Evolutionary conservation across 2,329 filamentous ascomycete genomes (phyloP).

Genomic region (Aspergillus tubingensis): DNA sequence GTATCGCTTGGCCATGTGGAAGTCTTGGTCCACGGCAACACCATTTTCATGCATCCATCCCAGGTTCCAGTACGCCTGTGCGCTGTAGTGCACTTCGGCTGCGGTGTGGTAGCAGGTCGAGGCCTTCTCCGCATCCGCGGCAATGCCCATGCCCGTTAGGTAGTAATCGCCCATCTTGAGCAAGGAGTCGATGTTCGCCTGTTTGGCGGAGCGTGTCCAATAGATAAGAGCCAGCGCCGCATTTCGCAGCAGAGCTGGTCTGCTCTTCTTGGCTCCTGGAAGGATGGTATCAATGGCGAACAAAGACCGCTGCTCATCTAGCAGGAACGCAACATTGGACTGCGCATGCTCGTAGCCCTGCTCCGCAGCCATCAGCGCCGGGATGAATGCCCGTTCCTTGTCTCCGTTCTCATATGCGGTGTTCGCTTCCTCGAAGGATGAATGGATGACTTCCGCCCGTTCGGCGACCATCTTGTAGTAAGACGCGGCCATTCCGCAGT

Average conservation of each 20-base stretch:
- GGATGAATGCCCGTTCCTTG: conserved; percentile 74
- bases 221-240: conserved; percentile 77
- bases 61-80: conserved; percentile 93
- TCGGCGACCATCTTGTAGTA: conserved; percentile 84
- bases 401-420: conserved; percentile 78
- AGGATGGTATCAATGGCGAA: conserved; percentile 59
- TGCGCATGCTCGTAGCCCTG: conserved; percentile 89
- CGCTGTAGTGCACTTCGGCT: conserved; percentile 86
- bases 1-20: conserved; percentile 93
- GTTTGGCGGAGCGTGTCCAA: conserved; percentile 92
- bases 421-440: conserved; percentile 81
- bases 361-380: conserved; percentile 84
- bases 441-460: conserved; percentile 70
- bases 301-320: conserved; percentile 71
- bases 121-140: conserved; percentile 76
- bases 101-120: conserved; percentile 90
- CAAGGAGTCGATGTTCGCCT: conserved; percentile 87
- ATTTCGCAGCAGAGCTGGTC: conserved; percentile 55
- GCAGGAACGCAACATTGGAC: conserved; percentile 83
- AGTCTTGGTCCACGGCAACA: conserved; percentile 88
- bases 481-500: conserved; percentile 72
- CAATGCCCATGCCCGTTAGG: conserved; percentile 74
- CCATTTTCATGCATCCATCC: conserved; percentile 99
- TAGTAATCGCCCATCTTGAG: conserved; percentile 99
- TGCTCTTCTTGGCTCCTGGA: conserved; percentile 46